Conservation (phyloP, 352 stramenopile genomes). For the Globisporangium mamillatum region DNA sequence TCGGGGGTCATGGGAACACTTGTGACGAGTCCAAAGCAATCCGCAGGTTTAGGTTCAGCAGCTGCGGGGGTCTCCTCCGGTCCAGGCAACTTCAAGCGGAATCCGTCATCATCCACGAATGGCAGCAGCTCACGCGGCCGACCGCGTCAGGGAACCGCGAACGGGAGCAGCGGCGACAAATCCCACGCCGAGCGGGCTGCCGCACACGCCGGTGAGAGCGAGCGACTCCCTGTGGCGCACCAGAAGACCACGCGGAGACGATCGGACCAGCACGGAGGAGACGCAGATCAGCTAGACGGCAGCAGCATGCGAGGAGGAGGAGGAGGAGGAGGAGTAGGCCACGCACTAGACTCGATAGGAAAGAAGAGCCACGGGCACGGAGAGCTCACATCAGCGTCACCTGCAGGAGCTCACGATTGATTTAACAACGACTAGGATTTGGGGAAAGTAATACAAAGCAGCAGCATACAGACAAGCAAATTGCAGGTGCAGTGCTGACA, state of each 20-base stretch:
- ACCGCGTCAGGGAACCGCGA: conserved; percentile 31
- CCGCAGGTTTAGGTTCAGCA: not conserved
- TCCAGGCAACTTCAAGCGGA: conserved; percentile 44
- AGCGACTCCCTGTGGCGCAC: conserved; percentile 44
- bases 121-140: conserved; percentile 29
- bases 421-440: conserved; percentile 4
- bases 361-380: conserved; percentile 23
- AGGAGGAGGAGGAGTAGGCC: conserved; percentile 10
- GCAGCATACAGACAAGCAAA: too few species aligned
- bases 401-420: conserved; percentile 15
- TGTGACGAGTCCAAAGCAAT: conserved; percentile 25
- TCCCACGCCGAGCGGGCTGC: conserved; percentile 41
- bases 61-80: conserved; percentile 7
- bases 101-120: conserved; percentile 30
- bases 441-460: not conserved
- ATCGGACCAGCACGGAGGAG: conserved; percentile 36
- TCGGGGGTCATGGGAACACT: conserved; percentile 15
- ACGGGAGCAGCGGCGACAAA: conserved; percentile 28
- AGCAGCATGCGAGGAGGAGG: too few species aligned
- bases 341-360: conserved; percentile 24
- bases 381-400: conserved; percentile 11
- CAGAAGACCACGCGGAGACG: conserved; percentile 44
- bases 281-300: conserved; percentile 12
- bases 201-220: conserved; percentile 37
- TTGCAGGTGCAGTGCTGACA: too few species aligned